phyloP scores from a whole-genome alignment of 2,329 filamentous ascomycete species.

The Cylindrodendrum hubeiense region DNA sequence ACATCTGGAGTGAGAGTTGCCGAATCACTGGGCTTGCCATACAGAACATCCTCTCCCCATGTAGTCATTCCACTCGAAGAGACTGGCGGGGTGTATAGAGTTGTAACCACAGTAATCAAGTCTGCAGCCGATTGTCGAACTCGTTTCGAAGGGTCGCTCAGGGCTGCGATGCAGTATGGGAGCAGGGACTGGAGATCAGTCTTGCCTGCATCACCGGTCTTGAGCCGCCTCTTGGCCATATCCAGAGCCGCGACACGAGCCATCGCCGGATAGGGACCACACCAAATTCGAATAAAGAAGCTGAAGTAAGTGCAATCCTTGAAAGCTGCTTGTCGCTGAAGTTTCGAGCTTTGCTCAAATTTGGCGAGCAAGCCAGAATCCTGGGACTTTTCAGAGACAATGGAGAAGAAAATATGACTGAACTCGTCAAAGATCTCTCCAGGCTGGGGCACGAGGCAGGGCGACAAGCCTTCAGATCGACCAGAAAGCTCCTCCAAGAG shows the following conservation, averaged over 20 bases:
- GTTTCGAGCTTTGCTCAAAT: constrained; percentile 67
- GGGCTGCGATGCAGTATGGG: constrained; percentile 82
- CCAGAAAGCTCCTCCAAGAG: constrained; percentile 54
- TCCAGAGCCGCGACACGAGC: constrained; percentile 78
- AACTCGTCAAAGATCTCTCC: constrained; percentile 69
- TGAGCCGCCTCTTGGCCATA: constrained; percentile 69
- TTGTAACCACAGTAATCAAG: constrained; percentile 69
- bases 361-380: constrained; percentile 55
- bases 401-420: constrained; percentile 68
- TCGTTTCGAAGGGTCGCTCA: constrained; percentile 80
- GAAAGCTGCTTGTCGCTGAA: constrained; percentile 66
- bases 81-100: constrained; percentile 56
- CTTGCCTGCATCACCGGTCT: constrained; percentile 59
- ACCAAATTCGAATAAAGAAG: constrained; percentile 83
- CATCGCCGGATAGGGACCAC: constrained; percentile 75
- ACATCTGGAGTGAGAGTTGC: constrained; percentile 71
- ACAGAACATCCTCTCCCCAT: constrained; percentile 76
- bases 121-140: constrained; percentile 82
- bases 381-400: constrained; percentile 59
- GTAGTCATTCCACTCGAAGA: constrained; percentile 55
- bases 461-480: constrained; percentile 54
- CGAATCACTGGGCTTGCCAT: constrained; percentile 67
- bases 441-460: constrained; percentile 65
- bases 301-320: constrained; percentile 77
- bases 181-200: constrained; percentile 82